These are phyloP conservation scores for Schoenoplectus tabernaemontani DNA, from an alignment of 202 grass and related monocot species.

Conservation along the genomic window DNA sequence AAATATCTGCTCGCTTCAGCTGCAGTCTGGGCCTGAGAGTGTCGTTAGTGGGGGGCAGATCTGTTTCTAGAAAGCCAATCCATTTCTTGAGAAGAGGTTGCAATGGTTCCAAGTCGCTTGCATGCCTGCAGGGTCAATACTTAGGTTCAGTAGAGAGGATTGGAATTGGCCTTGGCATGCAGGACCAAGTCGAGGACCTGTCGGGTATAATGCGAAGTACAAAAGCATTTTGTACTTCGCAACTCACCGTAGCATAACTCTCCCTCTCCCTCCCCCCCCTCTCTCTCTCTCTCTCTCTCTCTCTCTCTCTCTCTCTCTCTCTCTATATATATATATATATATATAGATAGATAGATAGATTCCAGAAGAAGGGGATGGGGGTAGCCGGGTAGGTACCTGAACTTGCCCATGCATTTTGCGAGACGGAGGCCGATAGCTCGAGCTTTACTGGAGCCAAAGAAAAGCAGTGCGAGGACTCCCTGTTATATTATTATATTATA, in stretches of 20 bases:
- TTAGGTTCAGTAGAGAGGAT: not conserved
- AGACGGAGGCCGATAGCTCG: constrained; percentile 85
- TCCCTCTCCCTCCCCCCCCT: too few species aligned
- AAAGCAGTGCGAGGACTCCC: constrained; percentile 91
- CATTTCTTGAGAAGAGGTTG: constrained; percentile 83
- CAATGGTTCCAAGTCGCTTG: constrained; percentile 66
- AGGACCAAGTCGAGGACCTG: too few species aligned
- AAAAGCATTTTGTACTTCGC: too few species aligned
- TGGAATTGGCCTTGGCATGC: too few species aligned
- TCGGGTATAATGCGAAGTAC: too few species aligned
- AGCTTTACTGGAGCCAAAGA: constrained; percentile 70
- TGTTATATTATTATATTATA: too few species aligned
- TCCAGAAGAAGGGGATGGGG: not conserved
- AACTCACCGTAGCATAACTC: too few species aligned
- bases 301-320: too few species aligned
- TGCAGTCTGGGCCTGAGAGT: constrained; percentile 66
- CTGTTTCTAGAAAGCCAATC: constrained; percentile 71
- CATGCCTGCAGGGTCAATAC: constrained; percentile 43
- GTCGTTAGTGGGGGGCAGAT: constrained; percentile 55
- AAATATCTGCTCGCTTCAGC: constrained; percentile 73
- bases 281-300: too few species aligned
- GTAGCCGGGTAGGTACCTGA: constrained; percentile 43
- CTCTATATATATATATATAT: too few species aligned
- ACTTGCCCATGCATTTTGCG: constrained; percentile 83
- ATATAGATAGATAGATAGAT: too few species aligned